A percentile compares a stretch with the other conserved stretches of the same genome.
Conservation (phyloP, 179 eudicot genomes). For the Actinidia polygama region DNA sequence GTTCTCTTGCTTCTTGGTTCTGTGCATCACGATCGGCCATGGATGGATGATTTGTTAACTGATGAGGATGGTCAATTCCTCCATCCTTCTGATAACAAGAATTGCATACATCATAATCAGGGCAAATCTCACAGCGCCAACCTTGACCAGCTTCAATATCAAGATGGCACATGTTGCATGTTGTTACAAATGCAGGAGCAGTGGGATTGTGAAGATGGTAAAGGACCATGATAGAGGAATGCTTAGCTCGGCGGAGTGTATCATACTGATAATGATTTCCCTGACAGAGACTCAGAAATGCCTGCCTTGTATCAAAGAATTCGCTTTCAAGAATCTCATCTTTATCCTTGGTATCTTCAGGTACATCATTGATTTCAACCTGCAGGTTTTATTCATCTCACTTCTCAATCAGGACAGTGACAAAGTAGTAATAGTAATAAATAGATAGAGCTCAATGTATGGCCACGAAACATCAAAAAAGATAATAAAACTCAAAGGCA, state of each 20-base stretch:
- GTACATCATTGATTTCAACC: constrained; percentile 71
- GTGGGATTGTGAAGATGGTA: constrained; percentile 99
- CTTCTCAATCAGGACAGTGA: constrained; percentile 3
- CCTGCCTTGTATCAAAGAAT: constrained; percentile 98
- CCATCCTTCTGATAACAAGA: constrained; percentile 82
- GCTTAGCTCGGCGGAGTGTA: constrained; percentile 96
- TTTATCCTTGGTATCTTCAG: constrained; percentile 81
- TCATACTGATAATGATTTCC: constrained; percentile 99
- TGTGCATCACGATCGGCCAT: constrained; percentile 88
- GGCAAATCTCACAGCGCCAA: constrained; percentile 98
- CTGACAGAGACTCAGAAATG: constrained; percentile 96
- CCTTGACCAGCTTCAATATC: constrained; percentile 98
- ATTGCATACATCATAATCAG: constrained; percentile 96
- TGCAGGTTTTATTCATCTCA: constrained; percentile 39
- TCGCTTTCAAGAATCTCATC: constrained; percentile 97
- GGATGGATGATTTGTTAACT: constrained; percentile 85
- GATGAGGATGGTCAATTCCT: constrained; percentile 89
- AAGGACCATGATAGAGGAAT: constrained; percentile 98
- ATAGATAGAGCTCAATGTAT: not conserved
- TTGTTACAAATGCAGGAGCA: constrained; percentile 93
- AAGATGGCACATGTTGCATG: constrained; percentile 77
- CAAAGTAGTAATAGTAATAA: not conserved
- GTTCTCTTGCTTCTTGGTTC: constrained; percentile 86
- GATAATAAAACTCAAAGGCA: not conserved
- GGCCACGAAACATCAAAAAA: not conserved